Percentiles rank a stretch among this genome's conserved stretches.
These are phyloP conservation scores for Starmera stellimalicola DNA, from an alignment of 1,139 yeast species.

Conservation along the genomic window DNA sequence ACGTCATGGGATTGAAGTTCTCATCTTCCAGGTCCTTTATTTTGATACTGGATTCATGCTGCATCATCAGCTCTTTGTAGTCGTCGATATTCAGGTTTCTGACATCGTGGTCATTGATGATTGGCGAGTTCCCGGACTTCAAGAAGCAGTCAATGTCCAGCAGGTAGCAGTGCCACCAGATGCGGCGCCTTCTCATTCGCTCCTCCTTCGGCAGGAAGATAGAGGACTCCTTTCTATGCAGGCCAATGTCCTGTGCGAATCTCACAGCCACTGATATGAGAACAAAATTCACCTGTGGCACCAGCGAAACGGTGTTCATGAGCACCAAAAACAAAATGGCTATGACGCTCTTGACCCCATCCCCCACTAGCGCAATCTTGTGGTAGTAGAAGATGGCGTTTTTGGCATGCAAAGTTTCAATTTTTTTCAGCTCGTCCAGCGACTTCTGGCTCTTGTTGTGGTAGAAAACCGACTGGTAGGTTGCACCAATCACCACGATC, in stretches of 20 bases:
- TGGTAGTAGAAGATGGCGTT: constrained; percentile 40
- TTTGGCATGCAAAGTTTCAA: constrained; percentile 1
- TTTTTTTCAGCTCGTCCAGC: background rate
- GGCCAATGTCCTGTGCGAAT: constrained; percentile 55
- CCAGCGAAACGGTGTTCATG: constrained; percentile 36
- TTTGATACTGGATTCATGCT: background rate
- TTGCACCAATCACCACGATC: constrained; percentile 10
- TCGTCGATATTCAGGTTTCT: constrained; percentile 19
- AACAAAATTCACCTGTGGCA: constrained; percentile 35
- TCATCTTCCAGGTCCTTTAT: constrained; percentile 1
- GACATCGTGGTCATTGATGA: constrained; percentile 42
- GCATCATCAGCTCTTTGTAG: background rate
- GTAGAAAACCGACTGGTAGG: constrained; percentile 4
- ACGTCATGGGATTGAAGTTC: constrained; percentile 1
- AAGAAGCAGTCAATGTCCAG: constrained; percentile 47
- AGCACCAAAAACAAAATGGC: constrained; percentile 37
- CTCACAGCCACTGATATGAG: constrained; percentile 45
- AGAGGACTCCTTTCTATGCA: constrained; percentile 49
- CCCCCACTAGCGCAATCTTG: constrained; percentile 36
- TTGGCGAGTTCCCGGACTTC: constrained; percentile 52
- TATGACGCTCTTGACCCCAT: constrained; percentile 41
- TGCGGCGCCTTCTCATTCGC: constrained; percentile 27
- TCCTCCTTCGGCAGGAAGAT: constrained; percentile 30
- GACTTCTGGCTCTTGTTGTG: too few relatives aligned
- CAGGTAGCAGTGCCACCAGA: constrained; percentile 51